These are phyloP conservation scores for Cutaneotrichosporon mucoides DNA, from an alignment of 1,284 basidiomycete species.

Conservation along the genomic window DNA sequence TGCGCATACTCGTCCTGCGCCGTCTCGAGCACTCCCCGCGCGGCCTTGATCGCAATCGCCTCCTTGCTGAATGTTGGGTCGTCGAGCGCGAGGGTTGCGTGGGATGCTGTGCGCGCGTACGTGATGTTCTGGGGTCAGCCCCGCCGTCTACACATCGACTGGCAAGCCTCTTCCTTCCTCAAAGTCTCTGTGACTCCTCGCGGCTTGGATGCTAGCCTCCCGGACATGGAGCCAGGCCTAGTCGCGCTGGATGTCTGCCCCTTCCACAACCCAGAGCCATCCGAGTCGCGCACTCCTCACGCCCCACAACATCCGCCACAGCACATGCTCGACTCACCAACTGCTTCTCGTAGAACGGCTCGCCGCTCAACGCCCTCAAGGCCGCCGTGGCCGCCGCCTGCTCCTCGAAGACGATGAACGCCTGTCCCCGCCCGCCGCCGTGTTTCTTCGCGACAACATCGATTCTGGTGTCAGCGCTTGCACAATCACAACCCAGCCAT, in stretches of 20 bases:
- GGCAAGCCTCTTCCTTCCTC: too few species aligned
- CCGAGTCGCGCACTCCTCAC: too few species aligned
- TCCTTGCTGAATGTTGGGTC: conserved; percentile 62
- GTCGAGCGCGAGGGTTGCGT: conserved; percentile 61
- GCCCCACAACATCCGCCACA: too few species aligned
- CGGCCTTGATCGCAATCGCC: conserved; percentile 45
- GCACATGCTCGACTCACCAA: too few species aligned
- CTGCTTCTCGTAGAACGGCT: conserved; percentile 67
- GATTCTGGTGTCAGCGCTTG: conserved; percentile 50
- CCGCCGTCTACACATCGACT: too few species aligned
- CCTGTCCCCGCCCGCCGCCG: conserved; percentile 84
- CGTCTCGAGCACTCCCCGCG: conserved; percentile 47
- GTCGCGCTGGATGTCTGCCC: too few species aligned
- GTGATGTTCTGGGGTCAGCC: conserved; percentile 54
- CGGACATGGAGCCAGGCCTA: too few species aligned
- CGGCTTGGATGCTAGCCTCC: too few species aligned
- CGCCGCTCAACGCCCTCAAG: conserved; percentile 84
- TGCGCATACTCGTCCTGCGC: conserved; percentile 53
- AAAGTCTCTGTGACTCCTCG: too few species aligned
- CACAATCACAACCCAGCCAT: not conserved
- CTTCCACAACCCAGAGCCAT: too few species aligned
- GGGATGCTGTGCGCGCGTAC: conserved; percentile 80
- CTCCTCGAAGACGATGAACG: conserved; percentile 92
- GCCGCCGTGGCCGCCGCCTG: conserved; percentile 83
- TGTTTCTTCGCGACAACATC: conserved; percentile 89